These are phyloP conservation scores for Podospora pseudopauciseta DNA, from an alignment of 495 filamentous ascomycete species.

Conservation along the genomic window DNA sequence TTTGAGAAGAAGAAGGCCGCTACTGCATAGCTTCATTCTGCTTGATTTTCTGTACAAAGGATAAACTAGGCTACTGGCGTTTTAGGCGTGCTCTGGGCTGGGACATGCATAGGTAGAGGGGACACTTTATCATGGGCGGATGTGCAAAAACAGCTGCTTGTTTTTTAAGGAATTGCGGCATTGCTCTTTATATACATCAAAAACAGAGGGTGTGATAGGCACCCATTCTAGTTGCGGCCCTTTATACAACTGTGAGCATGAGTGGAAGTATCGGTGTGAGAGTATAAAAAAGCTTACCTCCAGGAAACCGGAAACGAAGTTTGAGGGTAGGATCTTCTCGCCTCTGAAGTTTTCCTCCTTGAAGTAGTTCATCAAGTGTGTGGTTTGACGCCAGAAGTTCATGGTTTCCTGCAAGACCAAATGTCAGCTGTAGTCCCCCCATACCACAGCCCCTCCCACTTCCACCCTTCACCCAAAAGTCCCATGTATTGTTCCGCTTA, in stretches of 20 bases:
- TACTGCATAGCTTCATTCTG: slow-evolving; percentile 10
- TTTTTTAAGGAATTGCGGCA: slow-evolving; percentile 18
- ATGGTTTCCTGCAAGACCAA: slow-evolving; percentile 73
- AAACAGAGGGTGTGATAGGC: slow-evolving; percentile 13
- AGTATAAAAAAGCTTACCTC: slow-evolving; percentile 54
- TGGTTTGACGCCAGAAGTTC: slow-evolving; percentile 98
- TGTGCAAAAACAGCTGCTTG: background rate
- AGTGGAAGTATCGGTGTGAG: no score
- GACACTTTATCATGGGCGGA: background rate
- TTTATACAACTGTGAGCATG: slow-evolving; percentile 21
- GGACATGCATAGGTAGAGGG: background rate
- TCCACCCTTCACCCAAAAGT: background rate
- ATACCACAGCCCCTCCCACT: background rate
- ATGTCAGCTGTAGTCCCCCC: slow-evolving; percentile 12
- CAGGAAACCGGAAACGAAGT: slow-evolving; percentile 90
- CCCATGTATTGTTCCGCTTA: slow-evolving; percentile 24
- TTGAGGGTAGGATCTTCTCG: slow-evolving; percentile 74
- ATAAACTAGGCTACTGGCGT: slow-evolving; percentile 26
- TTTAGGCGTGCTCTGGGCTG: slow-evolving; percentile 22
- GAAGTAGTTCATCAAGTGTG: slow-evolving; percentile 97
- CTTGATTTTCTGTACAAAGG: background rate
- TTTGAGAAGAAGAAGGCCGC: slow-evolving; percentile 44
- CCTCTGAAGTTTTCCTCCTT: slow-evolving; percentile 69
- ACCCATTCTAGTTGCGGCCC: slow-evolving; percentile 50
- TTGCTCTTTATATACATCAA: slow-evolving; percentile 36